phyloP scores from a whole-genome alignment of 371 early-diverging fungal species.

The Mortierella sp. region DNA sequence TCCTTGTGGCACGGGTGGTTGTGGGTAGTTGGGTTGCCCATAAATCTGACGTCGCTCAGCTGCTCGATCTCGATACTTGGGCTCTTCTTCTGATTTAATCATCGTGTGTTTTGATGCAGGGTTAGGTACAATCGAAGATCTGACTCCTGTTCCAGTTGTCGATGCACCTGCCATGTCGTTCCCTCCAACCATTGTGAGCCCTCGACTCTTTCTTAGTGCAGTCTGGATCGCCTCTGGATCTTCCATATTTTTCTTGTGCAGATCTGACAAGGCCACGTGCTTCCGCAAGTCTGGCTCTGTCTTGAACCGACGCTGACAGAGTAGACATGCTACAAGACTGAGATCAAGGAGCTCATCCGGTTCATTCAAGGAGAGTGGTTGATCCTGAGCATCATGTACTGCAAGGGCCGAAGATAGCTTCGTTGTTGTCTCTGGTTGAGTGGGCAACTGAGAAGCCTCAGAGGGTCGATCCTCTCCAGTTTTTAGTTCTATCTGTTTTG shows the following conservation, averaged over 20 bases:
- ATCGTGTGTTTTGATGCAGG: background rate
- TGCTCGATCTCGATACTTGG: conserved; percentile 73
- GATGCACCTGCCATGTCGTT: background rate
- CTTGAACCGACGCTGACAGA: conserved; percentile 79
- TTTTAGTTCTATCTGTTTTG: conserved; percentile 58
- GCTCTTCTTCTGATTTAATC: conserved; percentile 17
- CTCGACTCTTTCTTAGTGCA: conserved; percentile 27
- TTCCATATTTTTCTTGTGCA: conserved; percentile 65
- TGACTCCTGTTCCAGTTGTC: background rate
- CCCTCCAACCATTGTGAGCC: too few relatives aligned
- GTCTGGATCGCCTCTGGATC: conserved; percentile 35
- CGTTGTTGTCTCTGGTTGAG: background rate
- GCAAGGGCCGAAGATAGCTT: too few relatives aligned
- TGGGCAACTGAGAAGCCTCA: background rate
- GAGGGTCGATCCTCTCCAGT: conserved; percentile 17
- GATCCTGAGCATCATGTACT: background rate
- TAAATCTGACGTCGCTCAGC: conserved; percentile 75
- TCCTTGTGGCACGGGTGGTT: conserved; percentile 27
- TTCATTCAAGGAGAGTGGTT: conserved; percentile 43
- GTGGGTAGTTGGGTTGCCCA: conserved; percentile 68
- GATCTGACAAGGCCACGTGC: conserved; percentile 70
- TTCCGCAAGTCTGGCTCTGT: conserved; percentile 62
- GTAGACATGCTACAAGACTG: conserved; percentile 63
- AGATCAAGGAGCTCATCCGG: conserved; percentile 62
- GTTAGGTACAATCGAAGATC: background rate